Evolutionary conservation across 176 grass and related monocot genomes (phyloP).

Genomic region (Typha latifolia): DNA sequence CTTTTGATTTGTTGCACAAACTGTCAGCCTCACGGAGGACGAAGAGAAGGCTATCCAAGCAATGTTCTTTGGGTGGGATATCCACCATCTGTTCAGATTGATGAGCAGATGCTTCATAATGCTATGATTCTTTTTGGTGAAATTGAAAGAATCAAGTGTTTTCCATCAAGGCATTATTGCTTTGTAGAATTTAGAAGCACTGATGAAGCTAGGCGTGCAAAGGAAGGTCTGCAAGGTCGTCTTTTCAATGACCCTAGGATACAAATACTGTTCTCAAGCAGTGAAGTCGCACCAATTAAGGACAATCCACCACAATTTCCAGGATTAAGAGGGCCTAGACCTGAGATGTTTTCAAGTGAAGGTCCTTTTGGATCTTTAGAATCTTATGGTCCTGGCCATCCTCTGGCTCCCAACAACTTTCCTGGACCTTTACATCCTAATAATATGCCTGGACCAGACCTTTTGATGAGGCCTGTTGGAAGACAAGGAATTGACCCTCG

Average conservation of each 20-base stretch:
- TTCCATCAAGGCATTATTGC: conserved; percentile 60
- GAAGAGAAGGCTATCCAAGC: conserved; percentile 45
- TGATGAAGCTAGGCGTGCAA: conserved; percentile 65
- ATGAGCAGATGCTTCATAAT: conserved; percentile 58
- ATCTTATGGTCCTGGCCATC: conserved; percentile 19
- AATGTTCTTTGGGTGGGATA: conserved; percentile 95
- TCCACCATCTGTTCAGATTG: conserved; percentile 52
- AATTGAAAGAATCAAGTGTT: conserved; percentile 59
- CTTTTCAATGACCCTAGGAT: conserved; percentile 85
- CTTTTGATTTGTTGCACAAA: not conserved
- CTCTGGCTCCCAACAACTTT: conserved; percentile 3
- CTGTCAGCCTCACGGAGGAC: conserved; percentile 31
- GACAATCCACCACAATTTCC: conserved; percentile 23
- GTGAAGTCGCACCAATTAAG: conserved; percentile 38
- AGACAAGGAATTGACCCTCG: conserved; percentile 37
- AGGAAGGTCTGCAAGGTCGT: conserved; percentile 70
- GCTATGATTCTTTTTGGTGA: conserved; percentile 81
- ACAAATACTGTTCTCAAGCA: conserved; percentile 75
- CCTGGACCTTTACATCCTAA: conserved; percentile 4
- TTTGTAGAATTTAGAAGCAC: conserved; percentile 78
- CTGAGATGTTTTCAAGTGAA: conserved; percentile 41
- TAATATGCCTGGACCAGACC: conserved; percentile 9
- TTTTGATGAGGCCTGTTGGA: conserved; percentile 14
- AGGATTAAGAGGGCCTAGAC: conserved; percentile 27
- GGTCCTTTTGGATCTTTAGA: conserved; percentile 24